Conservation (phyloP, 2,329 filamentous ascomycete genomes). For the Curvularia sp. region DNA sequence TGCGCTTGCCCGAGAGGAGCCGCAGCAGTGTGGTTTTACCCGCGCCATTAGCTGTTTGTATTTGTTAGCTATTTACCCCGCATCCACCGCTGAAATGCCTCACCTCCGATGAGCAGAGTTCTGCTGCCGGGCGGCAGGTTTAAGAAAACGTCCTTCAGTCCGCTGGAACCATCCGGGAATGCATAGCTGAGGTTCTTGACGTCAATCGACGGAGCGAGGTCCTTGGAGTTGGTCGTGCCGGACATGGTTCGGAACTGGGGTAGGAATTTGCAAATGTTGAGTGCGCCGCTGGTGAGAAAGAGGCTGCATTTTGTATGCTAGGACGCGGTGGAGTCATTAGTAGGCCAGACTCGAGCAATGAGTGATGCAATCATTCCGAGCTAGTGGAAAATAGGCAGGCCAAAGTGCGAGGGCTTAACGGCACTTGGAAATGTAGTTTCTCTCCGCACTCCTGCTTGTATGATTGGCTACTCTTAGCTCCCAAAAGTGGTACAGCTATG, state of each 20-base stretch:
- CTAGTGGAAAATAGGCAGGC: conserved; percentile 31
- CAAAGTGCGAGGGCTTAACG: conserved; percentile 1
- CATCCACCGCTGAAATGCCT: conserved; percentile 9
- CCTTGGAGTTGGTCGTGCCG: conserved; percentile 23
- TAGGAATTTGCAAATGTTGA: neutral
- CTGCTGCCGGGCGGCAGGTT: conserved; percentile 81
- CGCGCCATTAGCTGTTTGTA: conserved; percentile 77
- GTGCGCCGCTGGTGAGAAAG: conserved; percentile 8
- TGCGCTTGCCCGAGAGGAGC: conserved; percentile 91
- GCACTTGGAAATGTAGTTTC: conserved; percentile 19
- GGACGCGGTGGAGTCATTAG: conserved; percentile 17
- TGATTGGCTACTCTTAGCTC: neutral
- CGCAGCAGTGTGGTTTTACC: conserved; percentile 97
- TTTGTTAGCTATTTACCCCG: conserved; percentile 24
- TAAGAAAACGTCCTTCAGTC: conserved; percentile 75
- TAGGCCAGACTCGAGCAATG: conserved; percentile 11
- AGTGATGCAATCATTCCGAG: conserved; percentile 21
- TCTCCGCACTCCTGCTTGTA: neutral
- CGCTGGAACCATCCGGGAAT: conserved; percentile 85
- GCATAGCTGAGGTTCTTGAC: conserved; percentile 82
- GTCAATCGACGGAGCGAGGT: conserved; percentile 66
- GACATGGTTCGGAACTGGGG: conserved; percentile 27
- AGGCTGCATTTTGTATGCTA: conserved; percentile 25
- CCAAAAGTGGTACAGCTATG: neutral
- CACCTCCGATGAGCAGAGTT: conserved; percentile 87